Percentiles rank a stretch among this genome's conserved stretches.
phyloP scores from a whole-genome alignment of 2,329 filamentous ascomycete species.

The Fusarium xylarioides region DNA sequence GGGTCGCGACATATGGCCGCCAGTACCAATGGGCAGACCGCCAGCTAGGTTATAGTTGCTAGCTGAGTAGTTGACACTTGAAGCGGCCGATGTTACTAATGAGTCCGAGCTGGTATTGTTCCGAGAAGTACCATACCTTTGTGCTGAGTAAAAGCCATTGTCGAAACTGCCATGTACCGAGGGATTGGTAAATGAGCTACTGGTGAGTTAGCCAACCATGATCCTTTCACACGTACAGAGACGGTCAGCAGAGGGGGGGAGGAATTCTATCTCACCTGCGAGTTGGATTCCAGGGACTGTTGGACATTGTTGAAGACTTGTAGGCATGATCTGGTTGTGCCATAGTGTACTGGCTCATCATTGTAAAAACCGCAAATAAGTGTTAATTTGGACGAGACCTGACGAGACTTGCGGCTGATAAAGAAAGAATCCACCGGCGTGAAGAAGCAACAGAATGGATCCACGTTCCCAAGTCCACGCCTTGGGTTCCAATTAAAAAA shows the following conservation, averaged over 20 bases:
- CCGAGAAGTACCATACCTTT: conserved; percentile 49
- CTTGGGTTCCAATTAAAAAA: conserved; percentile 41
- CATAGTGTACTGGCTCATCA: conserved; percentile 54
- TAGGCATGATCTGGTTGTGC: conserved; percentile 59
- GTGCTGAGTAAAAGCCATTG: conserved; percentile 48
- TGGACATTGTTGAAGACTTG: conserved; percentile 56
- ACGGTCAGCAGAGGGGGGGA: conserved; percentile 6
- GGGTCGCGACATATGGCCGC: conserved; percentile 50
- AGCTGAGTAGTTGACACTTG: conserved; percentile 56
- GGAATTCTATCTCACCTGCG: conserved; percentile 58
- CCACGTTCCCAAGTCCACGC: conserved; percentile 21
- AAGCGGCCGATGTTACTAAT: conserved; percentile 48
- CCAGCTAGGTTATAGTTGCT: conserved; percentile 45
- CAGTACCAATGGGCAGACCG: conserved; percentile 43
- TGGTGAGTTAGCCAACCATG: conserved; percentile 40
- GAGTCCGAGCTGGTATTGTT: conserved; percentile 23
- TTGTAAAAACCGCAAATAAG: conserved; percentile 40
- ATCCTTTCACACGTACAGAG: neutral
- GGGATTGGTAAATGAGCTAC: conserved; percentile 47
- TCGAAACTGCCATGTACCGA: conserved; percentile 49
- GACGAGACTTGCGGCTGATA: conserved; percentile 45
- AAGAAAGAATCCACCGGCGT: conserved; percentile 43
- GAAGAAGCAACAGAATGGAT: conserved; percentile 35
- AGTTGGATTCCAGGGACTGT: conserved; percentile 60
- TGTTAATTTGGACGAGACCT: conserved; percentile 35